Conservation (phyloP, 108 stramenopile species). For the Bacterosira constricta region DNA sequence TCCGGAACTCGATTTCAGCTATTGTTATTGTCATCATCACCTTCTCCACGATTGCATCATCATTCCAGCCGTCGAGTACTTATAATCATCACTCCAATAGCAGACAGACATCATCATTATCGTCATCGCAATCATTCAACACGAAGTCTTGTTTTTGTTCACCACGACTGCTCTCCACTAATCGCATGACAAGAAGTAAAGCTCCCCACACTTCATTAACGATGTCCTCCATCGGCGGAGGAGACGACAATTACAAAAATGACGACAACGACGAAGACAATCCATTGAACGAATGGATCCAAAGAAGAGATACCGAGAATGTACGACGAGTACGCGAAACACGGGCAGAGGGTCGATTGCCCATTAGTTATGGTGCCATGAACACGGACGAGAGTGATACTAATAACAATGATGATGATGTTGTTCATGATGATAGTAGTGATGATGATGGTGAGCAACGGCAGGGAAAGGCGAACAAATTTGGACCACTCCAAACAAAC, state of each 20-base stretch:
- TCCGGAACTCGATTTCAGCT: too few species aligned
- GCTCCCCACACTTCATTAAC: not conserved
- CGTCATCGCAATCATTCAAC: too few species aligned
- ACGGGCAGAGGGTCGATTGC: conserved; percentile 32
- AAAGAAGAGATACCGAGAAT: conserved; percentile 19
- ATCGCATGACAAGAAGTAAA: not conserved
- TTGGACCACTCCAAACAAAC: not conserved
- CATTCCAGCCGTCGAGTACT: too few species aligned
- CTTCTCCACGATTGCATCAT: too few species aligned
- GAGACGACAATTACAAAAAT: not conserved
- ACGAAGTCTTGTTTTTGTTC: too few species aligned
- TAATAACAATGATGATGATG: not conserved
- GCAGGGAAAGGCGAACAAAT: not conserved
- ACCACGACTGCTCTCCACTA: too few species aligned
- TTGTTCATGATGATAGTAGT: not conserved
- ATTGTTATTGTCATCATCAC: too few species aligned
- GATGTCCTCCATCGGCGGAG: conserved; percentile 24
- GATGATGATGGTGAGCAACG: not conserved
- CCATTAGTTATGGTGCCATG: conserved; percentile 43
- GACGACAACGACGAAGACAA: conserved; percentile 18
- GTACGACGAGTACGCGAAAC: conserved; percentile 7
- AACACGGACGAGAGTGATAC: conserved; percentile 1
- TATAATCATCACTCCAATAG: too few species aligned
- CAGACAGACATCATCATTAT: too few species aligned
- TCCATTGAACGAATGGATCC: conserved; percentile 42